phyloP scores from a whole-genome alignment of 2,329 filamentous ascomycete species.

The Pseudocercospora eumusae region DNA sequence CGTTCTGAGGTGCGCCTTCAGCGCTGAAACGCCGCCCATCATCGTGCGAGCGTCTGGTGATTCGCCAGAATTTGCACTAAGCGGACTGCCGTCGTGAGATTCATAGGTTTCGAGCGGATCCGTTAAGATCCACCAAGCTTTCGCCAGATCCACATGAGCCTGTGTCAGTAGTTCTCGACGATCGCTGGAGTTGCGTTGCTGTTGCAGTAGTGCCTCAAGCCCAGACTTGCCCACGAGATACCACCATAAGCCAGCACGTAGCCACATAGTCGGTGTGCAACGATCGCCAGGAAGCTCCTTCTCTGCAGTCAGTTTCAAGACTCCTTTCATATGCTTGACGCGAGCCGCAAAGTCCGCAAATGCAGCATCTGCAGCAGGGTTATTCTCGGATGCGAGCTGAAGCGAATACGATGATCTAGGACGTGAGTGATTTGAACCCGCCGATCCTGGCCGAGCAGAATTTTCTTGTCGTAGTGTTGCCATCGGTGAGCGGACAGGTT shows the following conservation, averaged over 20 bases:
- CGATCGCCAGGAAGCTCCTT: slow-evolving; percentile 65
- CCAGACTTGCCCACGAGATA: slow-evolving; percentile 78
- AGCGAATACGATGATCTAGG: slow-evolving; percentile 31
- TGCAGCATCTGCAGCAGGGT: slow-evolving; percentile 62
- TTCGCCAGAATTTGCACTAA: slow-evolving; percentile 13
- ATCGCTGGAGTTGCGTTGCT: slow-evolving; percentile 47
- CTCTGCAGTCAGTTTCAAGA: slow-evolving; percentile 78
- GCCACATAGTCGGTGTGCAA: slow-evolving; percentile 60
- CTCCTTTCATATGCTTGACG: slow-evolving; percentile 70
- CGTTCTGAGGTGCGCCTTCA: slow-evolving; percentile 59
- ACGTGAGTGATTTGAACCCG: slow-evolving; percentile 25
- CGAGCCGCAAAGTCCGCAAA: slow-evolving; percentile 69
- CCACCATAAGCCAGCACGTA: slow-evolving; percentile 82
- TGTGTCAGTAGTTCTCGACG: slow-evolving; percentile 63
- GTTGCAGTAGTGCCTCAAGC: slow-evolving; percentile 67
- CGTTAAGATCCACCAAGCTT: slow-evolving; percentile 74
- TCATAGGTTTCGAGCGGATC: slow-evolving; percentile 42
- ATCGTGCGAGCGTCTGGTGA: slow-evolving; percentile 13
- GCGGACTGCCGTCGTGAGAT: slow-evolving; percentile 17
- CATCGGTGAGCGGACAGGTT: slow-evolving; percentile 24
- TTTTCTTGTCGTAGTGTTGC: slow-evolving; percentile 29
- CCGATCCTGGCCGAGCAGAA: slow-evolving; percentile 25
- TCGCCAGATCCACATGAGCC: slow-evolving; percentile 81
- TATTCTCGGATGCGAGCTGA: slow-evolving; percentile 27
- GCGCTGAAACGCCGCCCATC: slow-evolving; percentile 15